Percentiles rank a stretch among this genome's conserved stretches.
Conservation (phyloP, 768 basidiomycete species). For the Suillus variegatus region DNA sequence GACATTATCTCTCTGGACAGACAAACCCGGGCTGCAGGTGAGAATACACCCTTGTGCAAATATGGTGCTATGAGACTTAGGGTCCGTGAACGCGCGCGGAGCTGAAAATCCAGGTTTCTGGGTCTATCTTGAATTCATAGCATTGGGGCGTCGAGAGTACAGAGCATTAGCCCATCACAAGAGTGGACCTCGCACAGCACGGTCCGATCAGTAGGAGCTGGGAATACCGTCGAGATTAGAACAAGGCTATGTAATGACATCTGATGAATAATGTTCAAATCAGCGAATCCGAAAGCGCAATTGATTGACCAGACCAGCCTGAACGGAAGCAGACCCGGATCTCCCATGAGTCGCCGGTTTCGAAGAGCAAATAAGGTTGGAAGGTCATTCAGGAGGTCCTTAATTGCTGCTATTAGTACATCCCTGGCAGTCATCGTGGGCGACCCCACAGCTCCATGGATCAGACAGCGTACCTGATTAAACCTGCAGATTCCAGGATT, state of each 20-base stretch:
- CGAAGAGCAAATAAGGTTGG: conserved; percentile 17
- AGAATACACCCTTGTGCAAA: neutral
- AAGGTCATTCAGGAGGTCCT: conserved; percentile 16
- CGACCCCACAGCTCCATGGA: conserved; percentile 17
- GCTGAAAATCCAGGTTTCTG: neutral
- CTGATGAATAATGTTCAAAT: conserved; percentile 16
- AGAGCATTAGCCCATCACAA: neutral
- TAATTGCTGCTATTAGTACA: conserved; percentile 23
- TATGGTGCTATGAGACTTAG: conserved; percentile 8
- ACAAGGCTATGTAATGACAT: conserved; percentile 28
- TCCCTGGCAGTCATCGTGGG: conserved; percentile 10
- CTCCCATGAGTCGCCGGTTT: conserved; percentile 19
- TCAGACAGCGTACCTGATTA: conserved; percentile 18
- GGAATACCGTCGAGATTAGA: conserved; percentile 27
- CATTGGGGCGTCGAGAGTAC: neutral
- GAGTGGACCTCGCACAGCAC: conserved; percentile 8
- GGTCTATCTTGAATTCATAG: neutral
- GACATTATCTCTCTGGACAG: neutral
- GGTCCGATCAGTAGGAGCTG: conserved; percentile 16
- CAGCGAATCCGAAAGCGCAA: conserved; percentile 6
- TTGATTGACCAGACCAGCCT: conserved; percentile 5
- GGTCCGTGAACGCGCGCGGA: neutral
- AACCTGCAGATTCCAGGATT: conserved; percentile 14
- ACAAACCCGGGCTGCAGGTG: neutral
- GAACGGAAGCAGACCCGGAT: conserved; percentile 8